These are phyloP conservation scores for Pecoramyces ruminantium DNA, from an alignment of 192 early-diverging fungal genomes.

Conservation along the genomic window DNA sequence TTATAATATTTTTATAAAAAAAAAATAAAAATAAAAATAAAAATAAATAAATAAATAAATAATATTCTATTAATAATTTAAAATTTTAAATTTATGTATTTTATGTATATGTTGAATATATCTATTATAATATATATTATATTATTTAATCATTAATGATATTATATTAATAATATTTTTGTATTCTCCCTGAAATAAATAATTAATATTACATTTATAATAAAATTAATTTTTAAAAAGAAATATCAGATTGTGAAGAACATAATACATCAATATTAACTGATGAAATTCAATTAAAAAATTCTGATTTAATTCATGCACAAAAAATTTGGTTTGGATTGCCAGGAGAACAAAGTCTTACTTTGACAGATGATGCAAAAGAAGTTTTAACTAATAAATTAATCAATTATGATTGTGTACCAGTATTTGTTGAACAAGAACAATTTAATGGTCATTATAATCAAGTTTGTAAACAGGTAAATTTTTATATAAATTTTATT, in stretches of 20 bases:
- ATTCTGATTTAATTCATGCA: not conserved
- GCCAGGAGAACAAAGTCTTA: constrained; percentile 57
- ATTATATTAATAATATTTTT: no score
- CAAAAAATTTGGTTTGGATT: constrained; percentile 29
- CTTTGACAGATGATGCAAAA: constrained; percentile 35
- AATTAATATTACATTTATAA: no score
- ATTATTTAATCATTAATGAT: no score
- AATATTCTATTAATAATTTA: no score
- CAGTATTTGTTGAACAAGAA: constrained; percentile 65
- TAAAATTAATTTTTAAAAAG: not conserved
- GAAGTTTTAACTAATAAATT: constrained; percentile 41
- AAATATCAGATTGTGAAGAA: not conserved
- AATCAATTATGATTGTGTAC: constrained; percentile 45
- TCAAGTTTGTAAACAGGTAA: constrained; percentile 84
- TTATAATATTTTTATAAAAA: no score
- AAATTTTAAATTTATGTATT: no score
- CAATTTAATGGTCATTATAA: constrained; percentile 85
- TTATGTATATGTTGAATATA: no score
- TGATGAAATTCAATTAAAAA: not conserved
- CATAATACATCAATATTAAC: not conserved
- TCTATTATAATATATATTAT: no score
- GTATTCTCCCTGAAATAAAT: no score
- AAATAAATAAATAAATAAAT: no score
- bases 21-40: no score
- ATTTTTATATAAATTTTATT: no score